Conservation (phyloP, 2,329 filamentous ascomycete species). For the Diaporthe citri region DNA sequence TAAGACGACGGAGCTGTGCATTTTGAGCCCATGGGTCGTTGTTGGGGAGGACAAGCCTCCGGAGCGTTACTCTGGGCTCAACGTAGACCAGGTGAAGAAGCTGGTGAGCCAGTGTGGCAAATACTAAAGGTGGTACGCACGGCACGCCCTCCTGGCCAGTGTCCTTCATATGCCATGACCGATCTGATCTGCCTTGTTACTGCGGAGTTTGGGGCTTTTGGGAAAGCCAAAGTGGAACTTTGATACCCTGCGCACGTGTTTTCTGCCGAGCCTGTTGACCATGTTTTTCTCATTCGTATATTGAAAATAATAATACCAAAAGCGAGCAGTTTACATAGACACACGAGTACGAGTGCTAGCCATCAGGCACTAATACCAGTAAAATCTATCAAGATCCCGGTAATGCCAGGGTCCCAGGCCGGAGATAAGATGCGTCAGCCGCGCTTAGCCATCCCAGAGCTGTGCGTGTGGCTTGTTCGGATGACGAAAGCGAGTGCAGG, state of each 20-base stretch:
- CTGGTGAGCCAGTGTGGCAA: slow-evolving; percentile 40
- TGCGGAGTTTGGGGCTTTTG: slow-evolving; percentile 8
- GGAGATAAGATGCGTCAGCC: background rate
- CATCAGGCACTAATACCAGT: background rate
- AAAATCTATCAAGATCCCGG: background rate
- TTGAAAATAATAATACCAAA: background rate
- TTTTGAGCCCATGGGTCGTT: slow-evolving; percentile 63
- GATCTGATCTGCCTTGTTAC: background rate
- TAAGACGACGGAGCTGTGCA: slow-evolving; percentile 54
- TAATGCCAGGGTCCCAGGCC: slow-evolving; percentile 4
- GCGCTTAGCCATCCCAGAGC: background rate
- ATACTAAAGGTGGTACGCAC: background rate
- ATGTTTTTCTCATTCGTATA: no score
- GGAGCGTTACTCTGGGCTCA: slow-evolving; percentile 55
- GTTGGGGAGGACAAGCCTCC: slow-evolving; percentile 53
- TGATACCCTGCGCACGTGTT: slow-evolving; percentile 27
- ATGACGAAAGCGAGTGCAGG: slow-evolving; percentile 17
- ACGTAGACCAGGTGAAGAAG: slow-evolving; percentile 44
- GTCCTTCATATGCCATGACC: background rate
- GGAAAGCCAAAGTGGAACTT: background rate
- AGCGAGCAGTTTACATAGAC: background rate
- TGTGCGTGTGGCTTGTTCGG: background rate
- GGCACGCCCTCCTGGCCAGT: background rate
- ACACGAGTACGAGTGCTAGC: background rate
- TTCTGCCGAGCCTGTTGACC: background rate